Evolutionary conservation across 2,329 filamentous ascomycete genomes (phyloP).

Genomic region (Fusarium mundagurra): DNA sequence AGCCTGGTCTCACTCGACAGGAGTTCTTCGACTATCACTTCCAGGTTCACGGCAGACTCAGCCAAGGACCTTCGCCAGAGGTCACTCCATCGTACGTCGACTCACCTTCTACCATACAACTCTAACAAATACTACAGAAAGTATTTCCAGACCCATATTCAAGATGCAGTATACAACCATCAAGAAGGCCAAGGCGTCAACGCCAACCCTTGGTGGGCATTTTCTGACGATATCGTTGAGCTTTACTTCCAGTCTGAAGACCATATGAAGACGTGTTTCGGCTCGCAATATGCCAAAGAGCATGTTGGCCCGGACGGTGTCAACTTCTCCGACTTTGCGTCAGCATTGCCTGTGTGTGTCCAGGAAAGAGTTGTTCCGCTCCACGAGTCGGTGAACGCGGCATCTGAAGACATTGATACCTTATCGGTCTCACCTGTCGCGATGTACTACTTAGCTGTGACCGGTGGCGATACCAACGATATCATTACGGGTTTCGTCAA

Average conservation of each 20-base stretch:
- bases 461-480: not conserved
- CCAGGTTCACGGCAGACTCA: not conserved
- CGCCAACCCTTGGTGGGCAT: not conserved
- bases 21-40: not conserved
- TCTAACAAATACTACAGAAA: not conserved
- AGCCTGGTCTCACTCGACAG: not conserved
- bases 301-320: not conserved
- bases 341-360: not conserved
- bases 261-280: not conserved
- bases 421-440: not conserved
- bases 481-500: not conserved
- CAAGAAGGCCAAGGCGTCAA: not conserved
- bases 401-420: not conserved
- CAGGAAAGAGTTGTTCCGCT: not conserved
- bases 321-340: not conserved
- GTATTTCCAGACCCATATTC: not conserved
- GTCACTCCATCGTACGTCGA: not conserved
- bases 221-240: not conserved
- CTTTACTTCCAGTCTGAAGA: not conserved
- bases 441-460: not conserved
- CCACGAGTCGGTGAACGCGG: rapidly evolving
- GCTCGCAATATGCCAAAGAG: not conserved
- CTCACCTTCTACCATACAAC: rapidly evolving
- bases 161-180: not conserved
- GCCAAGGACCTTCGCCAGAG: not conserved